Conservation (phyloP, 192 early-diverging fungal genomes). For the Lobosporangium transversale region DNA sequence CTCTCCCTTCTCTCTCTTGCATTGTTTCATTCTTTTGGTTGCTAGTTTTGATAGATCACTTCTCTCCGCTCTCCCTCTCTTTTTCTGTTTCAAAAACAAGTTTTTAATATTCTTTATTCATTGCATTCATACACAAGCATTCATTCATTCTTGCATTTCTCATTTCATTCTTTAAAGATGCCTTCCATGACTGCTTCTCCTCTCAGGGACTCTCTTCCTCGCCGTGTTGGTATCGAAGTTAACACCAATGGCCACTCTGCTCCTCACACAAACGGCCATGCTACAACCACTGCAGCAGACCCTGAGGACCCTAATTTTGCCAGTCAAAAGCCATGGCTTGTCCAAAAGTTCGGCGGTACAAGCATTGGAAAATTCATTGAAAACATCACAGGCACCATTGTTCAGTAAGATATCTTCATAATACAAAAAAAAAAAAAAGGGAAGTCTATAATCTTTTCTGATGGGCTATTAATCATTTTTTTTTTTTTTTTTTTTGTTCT, state of each 20-base stretch:
- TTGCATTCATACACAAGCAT: too few species aligned
- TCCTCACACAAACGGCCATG: conserved; percentile 3
- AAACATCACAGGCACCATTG: conserved; percentile 78
- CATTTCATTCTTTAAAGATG: background rate
- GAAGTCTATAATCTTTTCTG: conserved; percentile 6
- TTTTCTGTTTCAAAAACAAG: too few species aligned
- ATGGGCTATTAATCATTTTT: background rate
- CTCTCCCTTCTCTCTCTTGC: background rate
- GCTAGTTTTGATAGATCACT: too few species aligned
- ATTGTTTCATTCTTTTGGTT: background rate
- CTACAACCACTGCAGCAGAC: background rate
- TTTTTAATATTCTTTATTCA: too few species aligned
- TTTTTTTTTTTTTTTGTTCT: conserved; percentile 9
- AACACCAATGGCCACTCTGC: conserved; percentile 11
- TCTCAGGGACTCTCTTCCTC: conserved; percentile 38
- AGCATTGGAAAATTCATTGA: conserved; percentile 89
- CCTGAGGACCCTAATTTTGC: conserved; percentile 1
- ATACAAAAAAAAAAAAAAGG: too few species aligned
- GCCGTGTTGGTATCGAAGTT: conserved; percentile 17
- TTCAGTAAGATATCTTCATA: too few species aligned
- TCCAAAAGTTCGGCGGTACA: conserved; percentile 98
- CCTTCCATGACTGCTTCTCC: conserved; percentile 44
- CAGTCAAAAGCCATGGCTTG: conserved; percentile 65
- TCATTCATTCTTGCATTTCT: too few species aligned
- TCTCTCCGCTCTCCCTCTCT: background rate